Percentiles rank a stretch among this genome's conserved stretches.
Evolutionary conservation across 495 filamentous ascomycete species (phyloP).

Genomic region (Emericellopsis terricola): DNA sequence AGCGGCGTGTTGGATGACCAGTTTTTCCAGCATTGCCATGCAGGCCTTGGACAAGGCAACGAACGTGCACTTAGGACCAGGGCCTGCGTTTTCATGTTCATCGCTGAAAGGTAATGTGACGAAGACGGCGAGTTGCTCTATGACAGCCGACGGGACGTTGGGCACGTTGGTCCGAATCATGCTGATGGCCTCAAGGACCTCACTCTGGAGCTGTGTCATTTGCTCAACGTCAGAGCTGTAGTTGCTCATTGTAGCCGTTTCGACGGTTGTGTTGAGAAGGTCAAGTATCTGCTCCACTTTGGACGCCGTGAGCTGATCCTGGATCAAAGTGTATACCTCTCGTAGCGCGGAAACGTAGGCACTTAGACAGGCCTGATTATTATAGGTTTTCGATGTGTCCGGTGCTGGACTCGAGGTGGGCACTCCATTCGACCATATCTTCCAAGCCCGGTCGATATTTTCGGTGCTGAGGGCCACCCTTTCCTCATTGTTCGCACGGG

Average conservation of each 20-base stretch:
- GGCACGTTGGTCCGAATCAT: slow-evolving; percentile 49
- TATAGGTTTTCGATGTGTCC: slow-evolving; percentile 22
- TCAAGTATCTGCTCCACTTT: slow-evolving; percentile 43
- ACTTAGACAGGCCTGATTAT: slow-evolving; percentile 60
- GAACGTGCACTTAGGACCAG: slow-evolving; percentile 43
- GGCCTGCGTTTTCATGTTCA: slow-evolving; percentile 10
- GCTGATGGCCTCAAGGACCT: slow-evolving; percentile 55
- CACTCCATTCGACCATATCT: slow-evolving; percentile 48
- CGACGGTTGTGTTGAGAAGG: slow-evolving; percentile 37
- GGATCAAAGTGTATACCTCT: slow-evolving; percentile 66
- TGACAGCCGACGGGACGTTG: slow-evolving; percentile 46
- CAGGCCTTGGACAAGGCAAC: slow-evolving; percentile 69
- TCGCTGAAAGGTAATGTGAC: slow-evolving; percentile 45
- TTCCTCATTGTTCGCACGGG: slow-evolving; percentile 26
- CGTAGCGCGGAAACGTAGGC: slow-evolving; percentile 64
- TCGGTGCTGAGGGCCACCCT: slow-evolving; percentile 33
- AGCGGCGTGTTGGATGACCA: slow-evolving; percentile 43
- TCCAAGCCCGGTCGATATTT: slow-evolving; percentile 48
- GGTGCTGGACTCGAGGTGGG: slow-evolving; percentile 19
- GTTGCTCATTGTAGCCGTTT: slow-evolving; percentile 43
- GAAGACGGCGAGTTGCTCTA: slow-evolving; percentile 50
- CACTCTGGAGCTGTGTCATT: slow-evolving; percentile 57
- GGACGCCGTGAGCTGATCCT: slow-evolving; percentile 38
- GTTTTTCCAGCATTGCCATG: slow-evolving; percentile 47
- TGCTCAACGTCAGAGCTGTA: slow-evolving; percentile 79